Conservation (phyloP, 2,329 filamentous ascomycete species). For the Xylaria sp. region DNA sequence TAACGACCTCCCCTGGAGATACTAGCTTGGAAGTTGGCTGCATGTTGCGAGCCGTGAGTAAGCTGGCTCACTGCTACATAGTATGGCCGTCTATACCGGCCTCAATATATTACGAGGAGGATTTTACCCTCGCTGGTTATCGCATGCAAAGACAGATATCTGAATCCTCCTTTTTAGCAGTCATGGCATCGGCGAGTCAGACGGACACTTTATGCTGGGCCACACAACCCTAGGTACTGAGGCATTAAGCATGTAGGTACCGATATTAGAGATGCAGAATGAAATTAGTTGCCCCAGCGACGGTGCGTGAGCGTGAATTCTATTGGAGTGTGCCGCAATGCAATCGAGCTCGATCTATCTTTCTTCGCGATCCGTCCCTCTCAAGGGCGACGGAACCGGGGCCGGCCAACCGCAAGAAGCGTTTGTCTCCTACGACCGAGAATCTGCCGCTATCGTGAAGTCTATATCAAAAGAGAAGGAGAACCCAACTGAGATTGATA, state of each 20-base stretch:
- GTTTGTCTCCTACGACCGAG: not conserved
- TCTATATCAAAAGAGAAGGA: not conserved
- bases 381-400: constrained; percentile 2
- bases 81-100: not conserved
- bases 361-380: constrained; percentile 13
- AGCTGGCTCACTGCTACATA: not conserved
- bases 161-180: constrained; percentile 6
- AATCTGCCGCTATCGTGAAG: not conserved
- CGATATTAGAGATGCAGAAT: constrained; percentile 1
- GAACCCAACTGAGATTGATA: not conserved
- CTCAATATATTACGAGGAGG: constrained; percentile 5
- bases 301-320: not conserved
- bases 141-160: constrained; percentile 10
- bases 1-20: not conserved
- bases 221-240: not conserved
- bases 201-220: constrained; percentile 8
- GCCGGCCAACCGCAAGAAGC: constrained; percentile 12
- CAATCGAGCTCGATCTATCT: not conserved
- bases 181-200: not conserved
- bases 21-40: not conserved
- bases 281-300: constrained; percentile 6
- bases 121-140: constrained; percentile 10
- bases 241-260: constrained; percentile 4
- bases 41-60: not conserved
- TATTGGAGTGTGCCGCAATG: not conserved